Evolutionary conservation across 805 yeast species (phyloP), one percentile per base, ranked within the genome.

Genomic region (Pichia kluyveri): DNA sequence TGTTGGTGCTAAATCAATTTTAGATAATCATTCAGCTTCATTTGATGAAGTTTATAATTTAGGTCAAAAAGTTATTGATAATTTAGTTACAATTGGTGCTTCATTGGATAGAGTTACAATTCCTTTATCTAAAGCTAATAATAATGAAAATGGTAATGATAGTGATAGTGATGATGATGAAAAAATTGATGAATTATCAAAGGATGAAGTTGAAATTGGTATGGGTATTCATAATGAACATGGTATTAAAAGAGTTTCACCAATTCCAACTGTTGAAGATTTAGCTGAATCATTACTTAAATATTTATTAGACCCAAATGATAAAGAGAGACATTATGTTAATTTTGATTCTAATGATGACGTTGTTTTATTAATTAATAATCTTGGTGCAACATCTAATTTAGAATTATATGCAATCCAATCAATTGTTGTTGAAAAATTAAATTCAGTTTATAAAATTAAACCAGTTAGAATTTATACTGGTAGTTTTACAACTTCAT

Each of bases 171-270:
- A 60, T 28, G 62, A 68, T 41, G 79, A 73, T 41, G 66, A 65
- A 32, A 52, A 56, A n/a, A 43, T 56, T 8, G 68, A 65, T 45
- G 63, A 66, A 47, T 73, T 87, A 52, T 73, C 67, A 28, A 73
- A 65, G 5, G 70, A 80, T 49, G 87, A 86, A 64, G 83, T 85
- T 61, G 98, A 90, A 64, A 73, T 90, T 50, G 98, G 98, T 28
- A 83, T 90, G 81, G 98, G 98, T 41, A 90, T 90, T 51, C 98
- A 90, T 66, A 90, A 90, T 59, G 98, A 90, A 63, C 93, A 96
- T 0, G 97, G 97, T 52, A 81, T 81, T 49, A 71, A 75, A 46
- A 76, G 78, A 52, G 60, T 77, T 37, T 67, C 71, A 30, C 83
- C 85, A 17, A 78, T 90, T 56, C 96, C 97, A 27, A 62, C 77